Evolutionary conservation across 192 early-diverging fungal species (phyloP).

Genomic region (Entomortierella lignicola): DNA sequence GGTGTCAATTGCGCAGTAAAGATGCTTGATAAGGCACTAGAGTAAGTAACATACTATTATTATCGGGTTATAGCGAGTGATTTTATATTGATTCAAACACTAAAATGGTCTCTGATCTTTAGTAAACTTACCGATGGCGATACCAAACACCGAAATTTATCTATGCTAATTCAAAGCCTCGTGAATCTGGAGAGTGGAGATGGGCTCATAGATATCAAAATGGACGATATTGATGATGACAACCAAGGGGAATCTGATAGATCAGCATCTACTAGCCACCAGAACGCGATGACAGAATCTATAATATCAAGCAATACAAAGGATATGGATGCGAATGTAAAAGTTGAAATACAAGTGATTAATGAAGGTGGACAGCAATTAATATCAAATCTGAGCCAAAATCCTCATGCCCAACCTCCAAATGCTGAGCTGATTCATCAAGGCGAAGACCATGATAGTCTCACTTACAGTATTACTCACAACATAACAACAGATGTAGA

Average conservation of each 20-base stretch:
- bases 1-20: slow-evolving; percentile 13
- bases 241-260: background rate
- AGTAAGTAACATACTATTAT: slow-evolving; percentile 3
- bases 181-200: background rate
- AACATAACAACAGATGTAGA: background rate
- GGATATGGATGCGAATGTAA: background rate
- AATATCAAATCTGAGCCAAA: background rate
- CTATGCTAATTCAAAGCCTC: background rate
- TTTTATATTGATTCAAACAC: background rate
- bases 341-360: background rate
- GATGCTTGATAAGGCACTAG: slow-evolving; percentile 15
- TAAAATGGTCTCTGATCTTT: background rate
- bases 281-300: background rate
- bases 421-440: background rate
- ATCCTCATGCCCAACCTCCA: background rate
- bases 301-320: background rate
- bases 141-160: background rate
- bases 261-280: background rate
- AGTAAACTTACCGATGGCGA: background rate
- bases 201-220: background rate
- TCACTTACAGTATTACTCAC: background rate
- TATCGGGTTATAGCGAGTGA: background rate
- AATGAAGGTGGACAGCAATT: background rate
- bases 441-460: background rate
- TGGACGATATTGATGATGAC: background rate